Percentiles rank a stretch among this genome's conserved stretches.
Evolutionary conservation across 129 eudicot genomes (phyloP).

Genomic region (Calendula officinalis): DNA sequence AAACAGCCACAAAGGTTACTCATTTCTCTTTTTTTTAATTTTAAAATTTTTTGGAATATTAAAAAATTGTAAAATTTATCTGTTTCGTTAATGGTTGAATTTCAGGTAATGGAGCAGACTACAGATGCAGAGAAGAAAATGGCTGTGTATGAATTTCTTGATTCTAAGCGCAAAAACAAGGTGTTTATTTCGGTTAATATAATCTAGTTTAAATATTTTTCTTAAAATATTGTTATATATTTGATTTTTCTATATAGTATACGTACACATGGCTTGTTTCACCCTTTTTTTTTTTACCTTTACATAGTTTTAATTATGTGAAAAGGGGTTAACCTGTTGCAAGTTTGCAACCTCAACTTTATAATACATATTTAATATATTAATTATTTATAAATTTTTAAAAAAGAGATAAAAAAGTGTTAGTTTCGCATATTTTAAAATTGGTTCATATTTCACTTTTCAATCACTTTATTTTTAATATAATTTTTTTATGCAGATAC

Average conservation of each 20-base stretch:
- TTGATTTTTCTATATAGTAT: too few species aligned
- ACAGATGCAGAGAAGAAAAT: constrained; percentile 85
- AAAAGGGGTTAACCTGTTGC: too few species aligned
- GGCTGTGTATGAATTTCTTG: constrained; percentile 89
- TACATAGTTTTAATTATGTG: too few species aligned
- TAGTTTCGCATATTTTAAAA: too few species aligned
- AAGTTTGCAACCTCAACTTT: neutral
- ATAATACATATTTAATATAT: neutral
- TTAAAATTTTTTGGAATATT: neutral
- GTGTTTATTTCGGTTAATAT: constrained; percentile 27
- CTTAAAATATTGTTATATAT: too few species aligned
- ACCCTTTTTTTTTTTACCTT: too few species aligned
- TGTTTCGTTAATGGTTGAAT: constrained; percentile 14
- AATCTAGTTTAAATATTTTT: constrained; percentile 9
- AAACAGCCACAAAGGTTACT: constrained; percentile 90
- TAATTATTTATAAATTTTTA: neutral
- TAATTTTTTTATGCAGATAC: constrained; percentile 66
- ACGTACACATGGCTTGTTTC: too few species aligned
- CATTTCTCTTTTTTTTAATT: constrained; percentile 5
- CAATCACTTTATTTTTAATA: neutral
- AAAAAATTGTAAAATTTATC: neutral
- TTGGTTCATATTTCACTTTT: neutral
- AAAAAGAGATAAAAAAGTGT: neutral
- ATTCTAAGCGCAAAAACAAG: constrained; percentile 94
- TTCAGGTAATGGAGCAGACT: constrained; percentile 90